Percentiles rank a stretch among this genome's conserved stretches.
Conservation (phyloP, 1,139 yeast genomes). For the Saccharomyces hybrid region DNA sequence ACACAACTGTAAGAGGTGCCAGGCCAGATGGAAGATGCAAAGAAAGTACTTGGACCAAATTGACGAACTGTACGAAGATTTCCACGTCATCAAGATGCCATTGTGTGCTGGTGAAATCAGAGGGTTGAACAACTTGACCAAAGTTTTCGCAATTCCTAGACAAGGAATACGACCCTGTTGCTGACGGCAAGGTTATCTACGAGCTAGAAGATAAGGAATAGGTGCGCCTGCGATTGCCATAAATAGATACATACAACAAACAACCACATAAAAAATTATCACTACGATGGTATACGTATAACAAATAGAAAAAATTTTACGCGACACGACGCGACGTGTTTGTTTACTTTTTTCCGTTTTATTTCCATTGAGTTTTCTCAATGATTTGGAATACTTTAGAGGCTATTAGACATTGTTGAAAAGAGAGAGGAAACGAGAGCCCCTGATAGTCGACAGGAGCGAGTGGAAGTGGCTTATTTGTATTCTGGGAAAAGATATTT, state of each 20-base stretch:
- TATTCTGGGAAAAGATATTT: background rate
- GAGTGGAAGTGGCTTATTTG: background rate
- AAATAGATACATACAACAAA: background rate
- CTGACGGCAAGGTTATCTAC: constrained; percentile 52
- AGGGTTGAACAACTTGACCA: constrained; percentile 76
- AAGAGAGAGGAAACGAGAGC: background rate
- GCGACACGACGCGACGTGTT: background rate
- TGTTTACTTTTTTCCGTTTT: background rate
- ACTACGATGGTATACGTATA: background rate
- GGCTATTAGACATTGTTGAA: background rate
- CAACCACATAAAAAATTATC: background rate
- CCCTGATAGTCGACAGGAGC: background rate
- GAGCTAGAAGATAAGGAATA: constrained; percentile 49
- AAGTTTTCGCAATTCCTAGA: constrained; percentile 64
- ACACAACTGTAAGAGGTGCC: constrained; percentile 78
- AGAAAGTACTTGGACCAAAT: constrained; percentile 89
- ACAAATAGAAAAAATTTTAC: background rate
- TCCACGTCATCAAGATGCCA: constrained; percentile 92
- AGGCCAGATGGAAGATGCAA: constrained; percentile 92
- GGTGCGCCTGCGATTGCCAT: background rate
- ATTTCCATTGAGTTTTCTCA: background rate
- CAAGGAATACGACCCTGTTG: constrained; percentile 62
- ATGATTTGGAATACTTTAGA: background rate
- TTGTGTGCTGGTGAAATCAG: constrained; percentile 88
- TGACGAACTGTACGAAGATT: constrained; percentile 88